These are phyloP conservation scores for Syzygium aromaticum DNA, from an alignment of 345 rosid genomes.

Conservation along the genomic window DNA sequence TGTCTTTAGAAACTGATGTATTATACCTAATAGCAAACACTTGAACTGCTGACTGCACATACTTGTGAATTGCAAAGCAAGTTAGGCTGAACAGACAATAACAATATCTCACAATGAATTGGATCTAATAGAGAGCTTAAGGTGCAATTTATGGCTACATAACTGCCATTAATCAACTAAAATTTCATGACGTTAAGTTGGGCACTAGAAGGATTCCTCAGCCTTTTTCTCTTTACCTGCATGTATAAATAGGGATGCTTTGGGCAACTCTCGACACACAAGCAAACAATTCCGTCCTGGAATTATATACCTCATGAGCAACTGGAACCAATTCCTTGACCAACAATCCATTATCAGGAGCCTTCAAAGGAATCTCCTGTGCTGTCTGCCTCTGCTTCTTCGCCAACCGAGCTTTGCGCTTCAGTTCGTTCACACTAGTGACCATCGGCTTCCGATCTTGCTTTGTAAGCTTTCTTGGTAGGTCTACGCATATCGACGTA, in stretches of 20 bases:
- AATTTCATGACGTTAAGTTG: not conserved
- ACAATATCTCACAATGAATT: not conserved
- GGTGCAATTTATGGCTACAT: not conserved
- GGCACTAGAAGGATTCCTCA: not conserved
- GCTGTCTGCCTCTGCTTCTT: conserved; percentile 23
- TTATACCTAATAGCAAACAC: not conserved
- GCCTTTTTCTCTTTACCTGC: conserved; percentile 22
- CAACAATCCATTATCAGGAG: conserved; percentile 42
- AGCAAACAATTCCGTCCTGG: conserved; percentile 19
- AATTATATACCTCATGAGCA: conserved; percentile 30
- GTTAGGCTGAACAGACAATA: not conserved
- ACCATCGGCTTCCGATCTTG: conserved; percentile 43
- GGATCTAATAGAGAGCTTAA: not conserved
- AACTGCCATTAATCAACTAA: not conserved
- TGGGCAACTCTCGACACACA: conserved; percentile 24
- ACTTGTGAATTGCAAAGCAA: not conserved
- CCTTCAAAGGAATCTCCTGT: conserved; percentile 23
- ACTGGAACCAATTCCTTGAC: conserved; percentile 30
- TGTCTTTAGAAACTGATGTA: not conserved
- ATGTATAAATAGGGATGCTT: conserved; percentile 14
- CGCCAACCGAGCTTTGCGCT: conserved; percentile 23
- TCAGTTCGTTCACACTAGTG: conserved; percentile 29
- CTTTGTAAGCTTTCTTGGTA: conserved; percentile 28
- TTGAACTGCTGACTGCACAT: not conserved
- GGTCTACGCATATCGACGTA: conserved; percentile 5